Base-by-base conservation (phyloP, 805 yeast species). In the Cyberlindnera nakhonratchasimensis region DNA sequence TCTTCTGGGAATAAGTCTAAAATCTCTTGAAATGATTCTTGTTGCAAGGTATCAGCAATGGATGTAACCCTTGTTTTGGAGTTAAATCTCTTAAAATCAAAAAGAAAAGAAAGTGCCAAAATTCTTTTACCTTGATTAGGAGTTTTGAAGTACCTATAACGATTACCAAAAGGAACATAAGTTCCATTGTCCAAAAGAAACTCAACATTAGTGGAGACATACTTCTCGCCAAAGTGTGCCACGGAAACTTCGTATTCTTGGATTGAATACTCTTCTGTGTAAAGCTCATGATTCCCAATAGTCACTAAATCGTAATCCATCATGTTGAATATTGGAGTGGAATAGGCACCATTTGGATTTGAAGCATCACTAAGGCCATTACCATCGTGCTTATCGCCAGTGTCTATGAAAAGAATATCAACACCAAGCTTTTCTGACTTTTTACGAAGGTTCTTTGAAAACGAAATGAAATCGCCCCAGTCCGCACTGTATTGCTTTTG, bases 321-420 rank as follows among this genome's bases (percentile, higher is more conserved):
- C 43, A 70, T 65, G 51, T 74, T 74, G 59, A 90, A 86, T 0
- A 90, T 71, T 2, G 71, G 70, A 21, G 80, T 74, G 0, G 93
- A 76, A 13, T 69, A 61, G 5, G 64, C 54, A 0, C 96, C 98
- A 57, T 82, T 84, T 2, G 91, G 86, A 3, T 25, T 41, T 0
- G 96, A 82, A 12, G 84, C 79, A 64, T 91, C 97, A 29, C 87
- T 74, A 11, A 89, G 64, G 0, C 98, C 98, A 58, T 88, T 90
- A 1, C 98, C 98, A 61, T 91, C 98, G 54, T 87, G 96, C 48
- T 87, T 80, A 62, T 91, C 98, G 5, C 98, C 98, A 1, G 95
- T 80, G 57, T 91, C 98, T 3, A 91, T 72, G 5, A 89, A 55
- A 4, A 91, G 53, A 16, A 90, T 59, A 56, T 91, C 98, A 16